Evolutionary conservation across 1,139 yeast genomes (phyloP), one percentile per base, ranked within the genome.

Genomic region (Hansenula sp.): DNA sequence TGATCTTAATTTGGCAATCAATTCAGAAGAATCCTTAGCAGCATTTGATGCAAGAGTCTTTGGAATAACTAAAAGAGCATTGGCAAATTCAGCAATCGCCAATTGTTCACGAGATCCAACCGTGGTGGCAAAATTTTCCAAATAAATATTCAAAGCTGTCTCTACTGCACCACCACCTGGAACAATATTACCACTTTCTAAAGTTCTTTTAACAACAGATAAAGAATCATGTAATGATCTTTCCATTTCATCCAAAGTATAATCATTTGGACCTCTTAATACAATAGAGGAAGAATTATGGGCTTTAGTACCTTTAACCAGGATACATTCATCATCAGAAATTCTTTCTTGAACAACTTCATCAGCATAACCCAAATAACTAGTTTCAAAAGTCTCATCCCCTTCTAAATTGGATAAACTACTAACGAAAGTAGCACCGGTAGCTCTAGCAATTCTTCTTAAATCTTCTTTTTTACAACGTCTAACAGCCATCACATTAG

Each of bases 121-220:
- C 1, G 98, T 90, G 10, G 99, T 93, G 38, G 99, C 99, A 67
- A 94, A 93, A 65, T 89, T 93, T 67, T 94, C 99, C 63, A 94
- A 76, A 65, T 89, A 94, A 47, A 94, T 90, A 70, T 90, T 91
- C 58, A 94, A 77, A 11, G 99, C 97, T 39, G 96, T 77, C 70
- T 94, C 99, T 40, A 93, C 99, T 19, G 98, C 96, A 51, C 99
- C 99, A 52, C 99, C 99, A 47, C 99, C 99, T 39, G 99, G 98
- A 10, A 94, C 99, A 46, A 94, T 94, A 54, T 78, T 70, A 15
- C 98, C 98, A 60, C 94, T 82, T 68, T 94, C 99, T 55, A 94
- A 77, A 16, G 99, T 90, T 65, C 99, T 83, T 72, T 94, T 94
- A 39, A 94, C 96, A 33, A 93, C 99, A 39, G 91, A 84, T 55